phyloP scores from a whole-genome alignment of 164 flowering plant genomes.

The Annona cherimola region DNA sequence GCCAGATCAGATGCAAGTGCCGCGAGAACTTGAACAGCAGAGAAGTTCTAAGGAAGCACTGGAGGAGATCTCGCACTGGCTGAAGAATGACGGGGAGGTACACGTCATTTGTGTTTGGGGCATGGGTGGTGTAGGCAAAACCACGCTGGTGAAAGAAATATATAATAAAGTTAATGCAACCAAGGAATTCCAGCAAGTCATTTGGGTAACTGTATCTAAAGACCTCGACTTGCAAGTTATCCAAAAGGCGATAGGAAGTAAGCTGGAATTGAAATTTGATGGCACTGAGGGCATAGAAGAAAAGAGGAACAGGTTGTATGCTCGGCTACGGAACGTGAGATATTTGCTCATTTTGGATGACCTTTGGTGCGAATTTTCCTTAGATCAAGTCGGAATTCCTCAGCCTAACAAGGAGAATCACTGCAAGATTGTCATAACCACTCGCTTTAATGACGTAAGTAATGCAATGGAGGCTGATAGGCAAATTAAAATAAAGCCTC shows the following conservation, averaged over 20 bases:
- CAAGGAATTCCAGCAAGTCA: neutral
- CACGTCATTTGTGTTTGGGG: neutral
- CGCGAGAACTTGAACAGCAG: neutral
- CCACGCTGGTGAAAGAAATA: constrained; percentile 1
- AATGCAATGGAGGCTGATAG: constrained; percentile 3
- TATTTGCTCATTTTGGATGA: neutral
- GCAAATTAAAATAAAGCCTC: neutral
- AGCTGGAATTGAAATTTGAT: neutral
- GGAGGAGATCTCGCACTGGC: neutral
- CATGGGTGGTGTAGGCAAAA: constrained; percentile 4
- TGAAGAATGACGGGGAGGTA: neutral
- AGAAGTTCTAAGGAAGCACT: neutral
- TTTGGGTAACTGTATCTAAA: neutral
- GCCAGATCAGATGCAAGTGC: neutral
- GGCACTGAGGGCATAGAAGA: neutral
- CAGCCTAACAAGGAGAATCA: neutral
- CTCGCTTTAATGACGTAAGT: neutral
- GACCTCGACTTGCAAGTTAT: neutral
- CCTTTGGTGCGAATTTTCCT: neutral
- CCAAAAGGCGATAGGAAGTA: neutral
- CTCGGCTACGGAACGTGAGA: neutral
- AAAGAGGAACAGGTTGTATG: too few species aligned
- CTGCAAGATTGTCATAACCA: neutral
- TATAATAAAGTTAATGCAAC: neutral
- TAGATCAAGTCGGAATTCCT: constrained; percentile 2